A percentile compares a stretch with the other conserved stretches of the same genome.
Evolutionary conservation across 2,329 filamentous ascomycete species (phyloP).

Genomic region (Aspergillus tamarii): DNA sequence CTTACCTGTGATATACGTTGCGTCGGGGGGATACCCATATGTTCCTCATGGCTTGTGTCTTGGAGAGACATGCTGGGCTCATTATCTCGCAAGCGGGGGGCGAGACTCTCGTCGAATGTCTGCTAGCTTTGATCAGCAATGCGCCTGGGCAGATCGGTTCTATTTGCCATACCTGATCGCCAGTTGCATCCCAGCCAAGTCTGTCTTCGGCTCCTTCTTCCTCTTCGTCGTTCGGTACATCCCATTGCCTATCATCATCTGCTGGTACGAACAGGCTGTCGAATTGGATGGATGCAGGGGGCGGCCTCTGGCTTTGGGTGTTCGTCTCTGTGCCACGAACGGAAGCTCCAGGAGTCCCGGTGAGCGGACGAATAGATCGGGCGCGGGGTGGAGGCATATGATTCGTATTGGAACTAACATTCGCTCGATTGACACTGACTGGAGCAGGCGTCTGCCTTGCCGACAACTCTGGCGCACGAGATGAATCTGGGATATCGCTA

Average conservation of each 20-base stretch:
- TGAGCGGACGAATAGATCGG: conserved; percentile 37
- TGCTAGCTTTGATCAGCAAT: conserved; percentile 24
- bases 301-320: conserved; percentile 27
- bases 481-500: conserved; percentile 43
- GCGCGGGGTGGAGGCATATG: conserved; percentile 37
- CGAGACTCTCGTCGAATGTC: conserved; percentile 32
- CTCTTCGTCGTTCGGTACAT: conserved; percentile 58
- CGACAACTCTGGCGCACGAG: conserved; percentile 44
- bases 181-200: conserved; percentile 64
- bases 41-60: conserved; percentile 29
- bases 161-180: conserved; percentile 48
- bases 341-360: conserved; percentile 27
- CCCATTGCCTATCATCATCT: conserved; percentile 65
- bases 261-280: conserved; percentile 65
- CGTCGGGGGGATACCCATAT: conserved; percentile 50
- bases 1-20: conserved; percentile 53
- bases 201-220: conserved; percentile 63
- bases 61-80: conserved; percentile 29
- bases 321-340: conserved; percentile 26
- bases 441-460: conserved; percentile 42
- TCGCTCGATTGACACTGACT: conserved; percentile 25
- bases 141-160: neutral
- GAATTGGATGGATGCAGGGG: conserved; percentile 47
- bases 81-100: conserved; percentile 38
- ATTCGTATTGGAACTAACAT: conserved; percentile 17